phyloP scores from a whole-genome alignment of 805 yeast genomes.

The Kregervanrija fluxuum region DNA sequence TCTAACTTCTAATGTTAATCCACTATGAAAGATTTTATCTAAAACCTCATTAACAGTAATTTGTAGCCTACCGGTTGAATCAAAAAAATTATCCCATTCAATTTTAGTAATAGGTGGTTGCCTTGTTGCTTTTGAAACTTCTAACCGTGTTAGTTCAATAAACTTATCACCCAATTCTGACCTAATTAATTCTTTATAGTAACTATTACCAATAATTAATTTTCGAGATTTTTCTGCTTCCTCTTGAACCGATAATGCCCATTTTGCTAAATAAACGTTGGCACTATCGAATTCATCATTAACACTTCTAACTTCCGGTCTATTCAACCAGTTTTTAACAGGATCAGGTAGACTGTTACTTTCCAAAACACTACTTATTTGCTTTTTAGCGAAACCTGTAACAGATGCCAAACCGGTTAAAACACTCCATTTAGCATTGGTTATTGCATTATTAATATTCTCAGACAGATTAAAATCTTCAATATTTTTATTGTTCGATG shows the following conservation, averaged over 20 bases:
- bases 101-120: conserved; percentile 55
- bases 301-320: conserved; percentile 74
- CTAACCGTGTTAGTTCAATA: conserved; percentile 48
- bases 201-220: conserved; percentile 49
- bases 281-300: conserved; percentile 94
- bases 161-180: conserved; percentile 53
- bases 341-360: conserved; percentile 40
- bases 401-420: conserved; percentile 79
- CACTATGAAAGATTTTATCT: conserved; percentile 86
- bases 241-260: conserved; percentile 93
- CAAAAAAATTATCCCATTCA: conserved; percentile 86
- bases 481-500: conserved; percentile 24
- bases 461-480: conserved; percentile 23
- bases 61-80: conserved; percentile 62
- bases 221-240: conserved; percentile 66
- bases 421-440: conserved; percentile 77
- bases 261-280: conserved; percentile 83
- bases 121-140: conserved; percentile 55
- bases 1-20: conserved; percentile 53
- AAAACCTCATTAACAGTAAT: conserved; percentile 75
- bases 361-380: conserved; percentile 47
- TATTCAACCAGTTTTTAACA: conserved; percentile 51
- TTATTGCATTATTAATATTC: conserved; percentile 42
- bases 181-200: conserved; percentile 46
- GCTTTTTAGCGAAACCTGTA: conserved; percentile 56